phyloP scores from a whole-genome alignment of 306 rosid species.

The Senna tora region DNA sequence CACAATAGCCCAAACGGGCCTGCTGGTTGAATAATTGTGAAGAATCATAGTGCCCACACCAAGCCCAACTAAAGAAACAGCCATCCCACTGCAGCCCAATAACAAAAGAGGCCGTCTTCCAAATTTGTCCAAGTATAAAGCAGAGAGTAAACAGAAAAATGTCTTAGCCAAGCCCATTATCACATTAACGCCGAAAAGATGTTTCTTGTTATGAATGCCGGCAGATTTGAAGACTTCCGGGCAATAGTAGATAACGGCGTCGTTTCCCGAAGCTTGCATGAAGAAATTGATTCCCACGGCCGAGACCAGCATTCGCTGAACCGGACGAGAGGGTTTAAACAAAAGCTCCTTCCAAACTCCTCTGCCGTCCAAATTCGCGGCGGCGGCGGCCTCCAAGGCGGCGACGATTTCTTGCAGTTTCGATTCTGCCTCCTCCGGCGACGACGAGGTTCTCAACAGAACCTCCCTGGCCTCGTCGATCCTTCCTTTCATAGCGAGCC shows the following conservation, averaged over 20 bases:
- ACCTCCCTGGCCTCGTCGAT: conserved; percentile 47
- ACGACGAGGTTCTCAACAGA: conserved; percentile 42
- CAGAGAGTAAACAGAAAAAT: conserved; percentile 58
- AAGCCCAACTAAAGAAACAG: conserved; percentile 53
- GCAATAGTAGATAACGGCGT: conserved; percentile 79
- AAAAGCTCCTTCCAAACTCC: conserved; percentile 74
- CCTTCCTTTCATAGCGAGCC: conserved; percentile 70
- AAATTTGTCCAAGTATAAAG: conserved; percentile 61
- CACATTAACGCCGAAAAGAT: conserved; percentile 66
- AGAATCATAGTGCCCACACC: conserved; percentile 69
- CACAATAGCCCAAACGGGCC: conserved; percentile 64
- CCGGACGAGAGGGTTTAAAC: conserved; percentile 50
- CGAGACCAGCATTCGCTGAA: conserved; percentile 63
- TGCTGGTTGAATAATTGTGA: conserved; percentile 21
- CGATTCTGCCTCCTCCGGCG: conserved; percentile 58
- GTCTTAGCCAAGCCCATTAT: conserved; percentile 75
- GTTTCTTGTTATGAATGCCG: conserved; percentile 54
- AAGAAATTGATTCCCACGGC: conserved; percentile 82
- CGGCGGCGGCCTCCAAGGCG: conserved; percentile 10
- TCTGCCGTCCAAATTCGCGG: conserved; percentile 38
- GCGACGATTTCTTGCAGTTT: conserved; percentile 61
- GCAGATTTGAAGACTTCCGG: conserved; percentile 71
- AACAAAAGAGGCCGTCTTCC: conserved; percentile 72
- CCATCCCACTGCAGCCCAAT: conserved; percentile 71
- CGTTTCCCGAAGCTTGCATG: conserved; percentile 97